Base-by-base conservation (phyloP, 208 protist genomes). In the Leishmania martiniquensis region DNA sequence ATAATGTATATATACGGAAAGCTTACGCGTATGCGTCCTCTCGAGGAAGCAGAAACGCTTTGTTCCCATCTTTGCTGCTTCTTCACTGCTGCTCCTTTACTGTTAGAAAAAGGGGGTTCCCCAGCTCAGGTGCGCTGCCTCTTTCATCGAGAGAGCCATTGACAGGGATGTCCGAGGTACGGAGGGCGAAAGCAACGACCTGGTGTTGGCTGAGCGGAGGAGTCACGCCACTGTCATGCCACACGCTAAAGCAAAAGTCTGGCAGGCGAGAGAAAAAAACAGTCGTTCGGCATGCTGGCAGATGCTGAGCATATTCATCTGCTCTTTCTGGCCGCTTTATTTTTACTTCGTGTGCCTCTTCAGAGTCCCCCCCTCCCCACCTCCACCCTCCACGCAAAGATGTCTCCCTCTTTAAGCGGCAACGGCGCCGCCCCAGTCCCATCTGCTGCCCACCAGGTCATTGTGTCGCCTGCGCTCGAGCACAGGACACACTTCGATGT, bases 31-130 rank as follows among this genome's bases (percentile, higher is more conserved):
- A n/a, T n/a, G n/a, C n/a, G n/a, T n/a, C n/a, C n/a, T n/a, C n/a
- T n/a, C n/a, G n/a, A n/a, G n/a, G n/a, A n/a, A n/a, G n/a, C n/a
- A n/a, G n/a, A n/a, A n/a, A n/a, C n/a, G n/a, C n/a, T 67, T 65
- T 65, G 59, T 2, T 15, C 29, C 72, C 68, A 47, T 25, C 54
- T n/a, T 49, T 32, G 54, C 57, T 66, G 44, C 52, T 42, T 75
- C 49, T 17, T 52, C 52, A 29, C 49, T 72, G 25, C 45, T 74
- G 71, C 12, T 83, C 17, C 68, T 76, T 63, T 67, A 54, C 51
- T 57, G n/a, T n/a, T n/a, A n/a, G n/a, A n/a, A n/a, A n/a, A n/a
- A n/a, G n/a, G n/a, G n/a, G n/a, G 70, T 1, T 66, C 69, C 34
- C 49, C 39, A 51, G 20, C 29, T 76, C 45, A n/a, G 49, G 71